phyloP scores from a whole-genome alignment of 768 basidiomycete species.

The Russula vinacea region DNA sequence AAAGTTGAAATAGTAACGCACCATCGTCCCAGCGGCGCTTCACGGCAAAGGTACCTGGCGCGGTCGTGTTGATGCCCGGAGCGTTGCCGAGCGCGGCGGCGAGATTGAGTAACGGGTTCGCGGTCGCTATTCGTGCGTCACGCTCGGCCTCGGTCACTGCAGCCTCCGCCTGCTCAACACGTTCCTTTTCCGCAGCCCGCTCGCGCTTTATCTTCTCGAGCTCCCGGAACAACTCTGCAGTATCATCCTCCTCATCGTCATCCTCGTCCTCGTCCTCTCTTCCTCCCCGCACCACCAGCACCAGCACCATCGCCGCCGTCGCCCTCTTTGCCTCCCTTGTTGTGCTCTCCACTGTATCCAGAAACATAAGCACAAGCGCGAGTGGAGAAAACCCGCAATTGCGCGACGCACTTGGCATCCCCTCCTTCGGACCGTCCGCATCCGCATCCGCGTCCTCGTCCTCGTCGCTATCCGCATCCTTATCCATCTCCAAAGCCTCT shows the following conservation, averaged over 20 bases:
- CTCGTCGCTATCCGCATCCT: conserved; percentile 81
- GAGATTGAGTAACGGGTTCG: conserved; percentile 86
- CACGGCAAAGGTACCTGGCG: conserved; percentile 82
- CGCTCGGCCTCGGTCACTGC: conserved; percentile 56
- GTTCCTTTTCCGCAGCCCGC: conserved; percentile 87
- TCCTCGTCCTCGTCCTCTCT: conserved; percentile 54
- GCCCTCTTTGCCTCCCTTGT: conserved; percentile 41
- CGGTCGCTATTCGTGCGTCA: conserved; percentile 80
- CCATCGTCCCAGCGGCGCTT: conserved; percentile 96
- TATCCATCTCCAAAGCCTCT: conserved; percentile 83
- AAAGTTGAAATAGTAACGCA: conserved; percentile 36
- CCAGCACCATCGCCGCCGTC: conserved; percentile 42
- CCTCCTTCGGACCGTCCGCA: conserved; percentile 29
- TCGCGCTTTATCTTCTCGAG: conserved; percentile 98
- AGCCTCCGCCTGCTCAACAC: conserved; percentile 73
- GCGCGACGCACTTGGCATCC: conserved; percentile 7
- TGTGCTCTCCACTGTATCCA: neutral
- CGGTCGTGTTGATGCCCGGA: conserved; percentile 68
- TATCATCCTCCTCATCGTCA: conserved; percentile 80
- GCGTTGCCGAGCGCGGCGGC: conserved; percentile 84
- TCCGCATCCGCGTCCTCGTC: conserved; percentile 46
- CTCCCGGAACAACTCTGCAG: conserved; percentile 90
- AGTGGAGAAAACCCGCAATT: neutral
- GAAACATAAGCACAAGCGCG: neutral
- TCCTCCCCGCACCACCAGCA: conserved; percentile 48